A percentile compares a stretch with the other conserved stretches of the same genome.
These are phyloP conservation scores for Apiospora kogelbergensis DNA, from an alignment of 2,329 filamentous ascomycete genomes.

Conservation along the genomic window DNA sequence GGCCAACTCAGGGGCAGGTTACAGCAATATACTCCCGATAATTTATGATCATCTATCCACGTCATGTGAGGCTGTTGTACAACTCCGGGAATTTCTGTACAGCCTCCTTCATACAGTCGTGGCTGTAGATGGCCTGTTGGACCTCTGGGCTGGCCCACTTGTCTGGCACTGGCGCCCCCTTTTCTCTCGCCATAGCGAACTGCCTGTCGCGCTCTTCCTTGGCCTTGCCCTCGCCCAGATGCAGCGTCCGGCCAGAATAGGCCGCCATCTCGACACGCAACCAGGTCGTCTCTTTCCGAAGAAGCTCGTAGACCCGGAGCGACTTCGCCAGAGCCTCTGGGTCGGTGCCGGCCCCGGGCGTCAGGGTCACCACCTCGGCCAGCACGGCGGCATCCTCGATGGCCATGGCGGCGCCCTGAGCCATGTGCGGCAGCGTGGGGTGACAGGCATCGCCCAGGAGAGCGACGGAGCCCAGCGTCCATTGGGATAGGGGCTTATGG, in stretches of 20 bases:
- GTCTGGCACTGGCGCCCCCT: constrained; percentile 55
- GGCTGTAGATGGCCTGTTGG: constrained; percentile 64
- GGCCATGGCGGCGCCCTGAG: constrained; percentile 67
- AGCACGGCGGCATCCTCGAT: constrained; percentile 66
- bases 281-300: constrained; percentile 56
- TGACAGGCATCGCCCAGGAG: constrained; percentile 67
- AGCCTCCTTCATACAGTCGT: constrained; percentile 59
- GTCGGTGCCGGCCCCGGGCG: constrained; percentile 32
- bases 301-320: constrained; percentile 53
- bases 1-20: neutral
- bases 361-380: constrained; percentile 47
- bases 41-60: neutral
- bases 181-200: constrained; percentile 52
- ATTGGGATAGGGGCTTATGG: constrained; percentile 55
- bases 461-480: constrained; percentile 56
- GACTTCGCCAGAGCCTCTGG: constrained; percentile 45
- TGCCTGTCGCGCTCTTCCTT: constrained; percentile 58
- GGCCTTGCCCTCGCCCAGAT: constrained; percentile 57
- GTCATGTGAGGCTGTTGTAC: constrained; percentile 31
- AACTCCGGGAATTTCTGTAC: constrained; percentile 51
- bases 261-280: constrained; percentile 54
- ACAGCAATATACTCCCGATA: neutral
- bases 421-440: constrained; percentile 66
- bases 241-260: constrained; percentile 52
- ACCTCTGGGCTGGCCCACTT: constrained; percentile 72